Base-by-base conservation (phyloP, 140 eudicot genomes). In the Cichorium intybus region DNA sequence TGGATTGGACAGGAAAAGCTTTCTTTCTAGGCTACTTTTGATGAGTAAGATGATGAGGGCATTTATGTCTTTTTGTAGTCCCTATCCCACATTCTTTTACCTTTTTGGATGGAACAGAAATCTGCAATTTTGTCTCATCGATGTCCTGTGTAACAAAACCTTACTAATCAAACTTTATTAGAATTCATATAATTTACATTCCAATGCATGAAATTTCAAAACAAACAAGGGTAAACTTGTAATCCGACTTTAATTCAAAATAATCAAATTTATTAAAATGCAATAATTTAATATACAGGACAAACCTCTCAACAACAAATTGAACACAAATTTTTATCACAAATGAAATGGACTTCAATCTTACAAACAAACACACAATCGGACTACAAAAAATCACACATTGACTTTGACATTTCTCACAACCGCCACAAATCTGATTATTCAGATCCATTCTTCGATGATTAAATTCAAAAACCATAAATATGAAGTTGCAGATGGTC, bases 261-360 rank as follows among this genome's bases (percentile, higher is more conserved):
- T 5, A 4, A 60, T 35, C 50, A 21, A n/a, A 49, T 59, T 58
- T 66, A 58, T 66, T 58, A 9, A 35, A 26, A 57, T n/a, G 16
- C 21, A 48, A 66, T 48, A 65, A 57, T 15, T 29, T 28, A 50
- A 34, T 51, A 74, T 57, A 74, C 74, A 74, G 6, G 68, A 24
- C 56, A 73, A 56, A 47, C 66, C 71, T 53, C 65, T 54, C 72
- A 52, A 16, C 60, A 47, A 57, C 27, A 62, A 23, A 49, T 33
- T 26, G 62, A 49, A 66, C 58, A 66, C 18, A 59, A 14, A 49
- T 60, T 49, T 50, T 14, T 6, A 20, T 26, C 57, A 66, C 20
- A 21, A 10, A 60, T 41, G 63, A 59, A 34, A n/a, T 7, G 33
- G 29, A 22, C 56, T 20, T 56, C 29, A 39, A 51, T 39, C 27